phyloP scores from a whole-genome alignment of 2,329 filamentous ascomycete species.

The Fusarium foetens region DNA sequence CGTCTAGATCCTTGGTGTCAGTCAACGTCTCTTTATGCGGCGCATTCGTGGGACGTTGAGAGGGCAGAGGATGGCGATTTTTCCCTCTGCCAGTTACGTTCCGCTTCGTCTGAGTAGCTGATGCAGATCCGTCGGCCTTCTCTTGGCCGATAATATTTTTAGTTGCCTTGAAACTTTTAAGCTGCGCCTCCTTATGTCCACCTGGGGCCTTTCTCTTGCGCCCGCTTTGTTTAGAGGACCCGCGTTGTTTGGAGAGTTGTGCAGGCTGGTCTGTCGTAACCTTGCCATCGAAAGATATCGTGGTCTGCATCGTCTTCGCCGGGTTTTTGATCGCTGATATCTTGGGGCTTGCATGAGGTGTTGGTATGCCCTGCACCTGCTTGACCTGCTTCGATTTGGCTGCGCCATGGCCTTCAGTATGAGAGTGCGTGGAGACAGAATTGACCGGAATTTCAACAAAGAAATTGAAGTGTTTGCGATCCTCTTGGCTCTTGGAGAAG shows the following conservation, averaged over 20 bases:
- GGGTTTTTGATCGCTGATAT: conserved; percentile 54
- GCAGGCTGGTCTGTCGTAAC: conserved; percentile 23
- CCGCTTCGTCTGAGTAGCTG: conserved; percentile 4
- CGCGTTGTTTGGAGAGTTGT: conserved; percentile 46
- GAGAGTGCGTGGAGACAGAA: conserved; percentile 17
- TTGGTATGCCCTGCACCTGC: conserved; percentile 63
- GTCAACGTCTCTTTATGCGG: background rate
- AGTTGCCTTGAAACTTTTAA: conserved; percentile 46
- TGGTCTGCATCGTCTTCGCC: conserved; percentile 62
- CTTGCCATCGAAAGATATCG: conserved; percentile 56
- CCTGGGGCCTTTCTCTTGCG: conserved; percentile 50
- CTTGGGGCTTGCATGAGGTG: conserved; percentile 67
- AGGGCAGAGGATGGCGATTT: conserved; percentile 26
- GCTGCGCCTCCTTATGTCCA: conserved; percentile 55
- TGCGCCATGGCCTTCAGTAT: conserved; percentile 40
- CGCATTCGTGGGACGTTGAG: conserved; percentile 38
- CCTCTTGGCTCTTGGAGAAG: conserved; percentile 53
- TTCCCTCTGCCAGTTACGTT: background rate
- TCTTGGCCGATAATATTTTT: conserved; percentile 34
- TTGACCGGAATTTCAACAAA: conserved; percentile 46
- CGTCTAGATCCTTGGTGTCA: background rate
- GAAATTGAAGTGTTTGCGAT: conserved; percentile 45
- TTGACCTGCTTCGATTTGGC: conserved; percentile 54
- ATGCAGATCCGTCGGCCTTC: conserved; percentile 34
- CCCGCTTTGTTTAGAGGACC: conserved; percentile 46